A percentile compares a stretch with the other conserved stretches of the same genome.
Evolutionary conservation across 2,329 filamentous ascomycete genomes (phyloP).

Genomic region (Diaporthe citriasiana): DNA sequence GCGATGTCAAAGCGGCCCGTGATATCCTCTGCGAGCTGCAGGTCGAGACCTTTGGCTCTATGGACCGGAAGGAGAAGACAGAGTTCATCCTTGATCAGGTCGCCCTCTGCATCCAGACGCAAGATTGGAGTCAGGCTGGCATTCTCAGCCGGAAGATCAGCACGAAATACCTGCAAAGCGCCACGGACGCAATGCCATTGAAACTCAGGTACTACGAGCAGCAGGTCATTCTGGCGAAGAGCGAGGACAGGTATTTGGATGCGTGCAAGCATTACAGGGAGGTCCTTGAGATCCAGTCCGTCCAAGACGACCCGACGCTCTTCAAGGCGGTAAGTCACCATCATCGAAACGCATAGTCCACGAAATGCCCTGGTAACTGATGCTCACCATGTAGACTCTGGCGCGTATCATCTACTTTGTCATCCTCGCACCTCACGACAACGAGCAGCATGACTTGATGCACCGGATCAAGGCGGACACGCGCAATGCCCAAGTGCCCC

Average conservation of each 20-base stretch:
- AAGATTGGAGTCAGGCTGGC: conserved; percentile 94
- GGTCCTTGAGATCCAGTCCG: conserved; percentile 94
- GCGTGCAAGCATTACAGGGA: conserved; percentile 99
- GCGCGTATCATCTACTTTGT: conserved; percentile 98
- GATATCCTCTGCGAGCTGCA: conserved; percentile 97
- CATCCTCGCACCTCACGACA: conserved; percentile 96
- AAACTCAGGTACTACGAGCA: conserved; percentile 97
- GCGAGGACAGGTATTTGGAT: conserved; percentile 97
- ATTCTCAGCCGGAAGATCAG: conserved; percentile 98
- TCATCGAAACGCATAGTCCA: too few relatives aligned
- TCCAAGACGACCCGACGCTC: conserved; percentile 83
- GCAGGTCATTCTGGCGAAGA: conserved; percentile 94
- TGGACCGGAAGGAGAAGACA: conserved; percentile 97
- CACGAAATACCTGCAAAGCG: conserved; percentile 90
- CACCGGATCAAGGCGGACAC: conserved; percentile 91
- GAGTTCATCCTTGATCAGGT: conserved; percentile 99
- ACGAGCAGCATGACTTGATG: conserved; percentile 97
- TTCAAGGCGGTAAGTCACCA: conserved; percentile 38
- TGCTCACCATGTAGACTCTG: conserved; percentile 71
- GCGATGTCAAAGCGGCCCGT: conserved; percentile 88
- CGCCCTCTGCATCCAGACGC: conserved; percentile 91
- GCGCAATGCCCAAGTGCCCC: conserved; percentile 81
- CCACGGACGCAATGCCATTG: conserved; percentile 93
- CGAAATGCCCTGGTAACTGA: conserved; percentile 14
- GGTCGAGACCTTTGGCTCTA: conserved; percentile 98